Percentiles rank a stretch among this genome's conserved stretches.
Conservation (phyloP, 1,284 basidiomycete genomes). For the Inonotus hispidus region DNA sequence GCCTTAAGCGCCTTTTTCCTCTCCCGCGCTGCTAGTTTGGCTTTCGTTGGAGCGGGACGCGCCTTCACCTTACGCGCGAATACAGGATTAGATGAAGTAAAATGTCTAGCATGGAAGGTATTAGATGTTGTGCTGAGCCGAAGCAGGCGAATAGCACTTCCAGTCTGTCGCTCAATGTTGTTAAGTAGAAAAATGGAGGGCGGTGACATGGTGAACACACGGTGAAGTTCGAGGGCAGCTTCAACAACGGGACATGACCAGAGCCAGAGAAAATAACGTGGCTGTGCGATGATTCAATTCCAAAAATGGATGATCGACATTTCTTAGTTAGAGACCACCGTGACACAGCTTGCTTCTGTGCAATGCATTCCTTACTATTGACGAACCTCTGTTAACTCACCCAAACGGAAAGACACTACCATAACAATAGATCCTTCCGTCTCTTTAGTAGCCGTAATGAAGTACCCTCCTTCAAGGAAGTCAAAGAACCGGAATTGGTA, state of each 20-base stretch:
- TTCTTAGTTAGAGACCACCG: too few species aligned
- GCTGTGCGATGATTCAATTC: background rate
- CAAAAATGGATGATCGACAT: constrained; percentile 1
- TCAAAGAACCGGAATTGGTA: too few species aligned
- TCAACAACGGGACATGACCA: background rate
- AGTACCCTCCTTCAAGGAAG: background rate
- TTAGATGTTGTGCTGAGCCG: background rate
- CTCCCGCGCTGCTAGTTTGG: constrained; percentile 36
- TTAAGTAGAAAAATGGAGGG: background rate
- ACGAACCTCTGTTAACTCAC: too few species aligned
- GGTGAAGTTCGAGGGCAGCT: background rate
- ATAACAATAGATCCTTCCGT: background rate
- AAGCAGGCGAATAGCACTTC: background rate
- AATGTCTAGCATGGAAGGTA: background rate
- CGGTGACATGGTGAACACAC: background rate
- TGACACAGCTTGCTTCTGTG: too few species aligned
- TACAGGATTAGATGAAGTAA: constrained; percentile 15
- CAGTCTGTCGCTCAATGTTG: background rate
- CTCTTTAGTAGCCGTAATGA: background rate
- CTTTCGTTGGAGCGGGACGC: constrained; percentile 20
- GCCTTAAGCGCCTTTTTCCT: constrained; percentile 29
- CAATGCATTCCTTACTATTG: too few species aligned
- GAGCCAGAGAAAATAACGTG: background rate
- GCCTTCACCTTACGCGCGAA: constrained; percentile 17
- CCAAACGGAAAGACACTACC: too few species aligned